Conservation (phyloP, 345 rosid genomes). For the Geranium brycei region DNA sequence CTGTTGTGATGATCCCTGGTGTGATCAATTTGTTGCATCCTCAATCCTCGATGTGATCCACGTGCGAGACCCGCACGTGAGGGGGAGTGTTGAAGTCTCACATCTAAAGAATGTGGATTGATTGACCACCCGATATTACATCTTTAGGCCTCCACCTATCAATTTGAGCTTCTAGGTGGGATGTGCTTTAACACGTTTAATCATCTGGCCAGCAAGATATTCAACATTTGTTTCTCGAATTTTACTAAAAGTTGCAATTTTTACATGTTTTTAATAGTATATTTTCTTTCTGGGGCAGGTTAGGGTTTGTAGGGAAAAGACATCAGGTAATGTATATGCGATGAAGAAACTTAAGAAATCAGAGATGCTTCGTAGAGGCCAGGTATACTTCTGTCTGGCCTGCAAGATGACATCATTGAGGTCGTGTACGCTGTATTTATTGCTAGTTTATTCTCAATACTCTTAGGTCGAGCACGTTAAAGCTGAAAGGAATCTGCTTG, state of each 20-base stretch:
- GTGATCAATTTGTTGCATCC: too few relatives aligned
- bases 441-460: slow-evolving; percentile 1
- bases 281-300: slow-evolving; percentile 43
- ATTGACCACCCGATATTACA: too few relatives aligned
- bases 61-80: too few relatives aligned
- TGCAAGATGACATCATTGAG: slow-evolving; percentile 7
- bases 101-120: too few relatives aligned
- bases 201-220: neutral
- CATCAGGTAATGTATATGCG: slow-evolving; percentile 81
- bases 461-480: slow-evolving; percentile 83
- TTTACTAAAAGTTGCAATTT: neutral
- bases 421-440: slow-evolving; percentile 7
- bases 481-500: slow-evolving; percentile 91
- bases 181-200: neutral
- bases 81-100: too few relatives aligned
- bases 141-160: too few relatives aligned
- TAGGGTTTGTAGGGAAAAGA: slow-evolving; percentile 78
- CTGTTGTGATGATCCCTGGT: too few relatives aligned
- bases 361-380: slow-evolving; percentile 99
- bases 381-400: slow-evolving; percentile 30
- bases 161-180: too few relatives aligned
- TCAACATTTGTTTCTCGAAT: too few relatives aligned
- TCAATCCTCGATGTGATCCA: too few relatives aligned
- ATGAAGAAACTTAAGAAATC: slow-evolving; percentile 44
- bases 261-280: neutral